Evolutionary conservation across 2,329 filamentous ascomycete genomes (phyloP).

Genomic region (Ascochyta clinopodiicola): DNA sequence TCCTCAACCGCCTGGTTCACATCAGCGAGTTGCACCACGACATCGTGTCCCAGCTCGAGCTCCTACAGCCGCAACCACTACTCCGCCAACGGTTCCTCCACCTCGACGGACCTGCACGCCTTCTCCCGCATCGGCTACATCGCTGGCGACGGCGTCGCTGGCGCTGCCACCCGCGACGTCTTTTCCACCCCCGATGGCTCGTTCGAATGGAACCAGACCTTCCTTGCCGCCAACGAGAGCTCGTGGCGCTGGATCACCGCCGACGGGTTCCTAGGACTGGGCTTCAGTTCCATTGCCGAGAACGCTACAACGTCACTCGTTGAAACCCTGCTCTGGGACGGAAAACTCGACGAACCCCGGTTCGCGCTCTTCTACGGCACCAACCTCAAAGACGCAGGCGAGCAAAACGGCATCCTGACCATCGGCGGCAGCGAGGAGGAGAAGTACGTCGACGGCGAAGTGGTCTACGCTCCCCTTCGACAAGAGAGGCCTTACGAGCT

Average conservation of each 20-base stretch:
- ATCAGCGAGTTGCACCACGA: conserved; percentile 22
- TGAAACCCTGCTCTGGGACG: conserved; percentile 26
- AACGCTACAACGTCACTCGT: conserved; percentile 19
- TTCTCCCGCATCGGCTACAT: conserved; percentile 19
- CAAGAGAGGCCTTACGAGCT: conserved; percentile 22
- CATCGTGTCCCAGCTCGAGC: conserved; percentile 17
- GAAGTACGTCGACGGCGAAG: conserved; percentile 67
- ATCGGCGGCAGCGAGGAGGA: conserved; percentile 53
- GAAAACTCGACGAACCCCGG: conserved; percentile 19
- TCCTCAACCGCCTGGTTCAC: conserved; percentile 22
- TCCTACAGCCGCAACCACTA: conserved; percentile 20
- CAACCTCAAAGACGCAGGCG: conserved; percentile 10
- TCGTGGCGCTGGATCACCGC: conserved; percentile 27
- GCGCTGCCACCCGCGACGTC: conserved; percentile 17
- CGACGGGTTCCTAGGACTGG: conserved; percentile 28
- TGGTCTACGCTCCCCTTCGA: conserved; percentile 50
- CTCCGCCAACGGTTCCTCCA: conserved; percentile 19
- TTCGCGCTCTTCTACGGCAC: conserved; percentile 27
- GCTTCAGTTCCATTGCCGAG: conserved; percentile 28
- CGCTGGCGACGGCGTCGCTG: conserved; percentile 20
- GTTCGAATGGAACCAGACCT: conserved; percentile 29
- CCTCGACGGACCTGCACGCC: conserved; percentile 15
- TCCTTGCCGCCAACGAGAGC: conserved; percentile 23
- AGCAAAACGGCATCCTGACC: conserved; percentile 24
- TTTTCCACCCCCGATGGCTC: conserved; percentile 12